These are phyloP conservation scores for Botrytis porri DNA, from an alignment of 2,329 filamentous ascomycete species.

Conservation along the genomic window DNA sequence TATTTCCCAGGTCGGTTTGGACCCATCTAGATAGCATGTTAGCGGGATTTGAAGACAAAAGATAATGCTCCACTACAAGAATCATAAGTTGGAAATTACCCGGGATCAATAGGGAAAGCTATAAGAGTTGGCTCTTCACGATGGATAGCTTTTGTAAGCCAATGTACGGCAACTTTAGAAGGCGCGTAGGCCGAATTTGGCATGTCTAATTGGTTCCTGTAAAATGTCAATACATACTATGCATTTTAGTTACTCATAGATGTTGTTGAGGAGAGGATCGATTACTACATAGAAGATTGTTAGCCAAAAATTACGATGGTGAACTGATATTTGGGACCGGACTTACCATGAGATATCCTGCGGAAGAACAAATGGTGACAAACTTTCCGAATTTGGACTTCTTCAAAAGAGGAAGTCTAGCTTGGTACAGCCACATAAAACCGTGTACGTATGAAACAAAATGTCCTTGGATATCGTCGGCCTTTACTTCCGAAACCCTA, in stretches of 20 bases:
- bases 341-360: neutral
- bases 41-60: neutral
- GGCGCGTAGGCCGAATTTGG: neutral
- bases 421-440: neutral
- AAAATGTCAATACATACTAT: neutral
- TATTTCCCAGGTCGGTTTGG: constrained; percentile 32
- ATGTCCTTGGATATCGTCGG: neutral
- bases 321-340: neutral
- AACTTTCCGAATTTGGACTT: neutral
- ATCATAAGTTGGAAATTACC: neutral
- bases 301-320: neutral
- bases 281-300: neutral
- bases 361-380: neutral
- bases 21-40: constrained; percentile 30
- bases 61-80: neutral
- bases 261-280: neutral
- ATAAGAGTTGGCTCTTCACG: neutral
- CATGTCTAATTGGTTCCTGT: neutral
- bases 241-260: no score
- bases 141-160: neutral
- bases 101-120: neutral
- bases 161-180: neutral
- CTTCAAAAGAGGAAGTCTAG: neutral
- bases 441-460: neutral
- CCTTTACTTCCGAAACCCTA: neutral